Conservation (phyloP, 164 flowering plant genomes). For the Annona squamosa region DNA sequence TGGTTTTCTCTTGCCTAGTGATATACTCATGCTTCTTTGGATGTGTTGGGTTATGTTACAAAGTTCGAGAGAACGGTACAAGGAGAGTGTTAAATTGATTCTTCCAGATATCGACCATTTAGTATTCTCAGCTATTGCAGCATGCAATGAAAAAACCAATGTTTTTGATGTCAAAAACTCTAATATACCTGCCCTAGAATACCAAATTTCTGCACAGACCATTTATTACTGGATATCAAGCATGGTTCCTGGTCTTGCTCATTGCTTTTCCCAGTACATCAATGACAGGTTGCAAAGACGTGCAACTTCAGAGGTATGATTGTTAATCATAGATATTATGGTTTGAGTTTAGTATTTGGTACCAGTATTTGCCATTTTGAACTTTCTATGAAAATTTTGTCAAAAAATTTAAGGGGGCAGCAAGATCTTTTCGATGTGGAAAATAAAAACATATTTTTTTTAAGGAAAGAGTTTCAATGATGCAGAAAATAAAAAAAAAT, state of each 20-base stretch:
- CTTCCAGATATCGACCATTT: slow-evolving; percentile 65
- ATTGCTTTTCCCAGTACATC: slow-evolving; percentile 55
- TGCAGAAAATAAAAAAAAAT: too few relatives aligned
- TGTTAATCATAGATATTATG: not conserved
- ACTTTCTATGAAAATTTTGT: too few relatives aligned
- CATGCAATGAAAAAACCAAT: slow-evolving; percentile 41
- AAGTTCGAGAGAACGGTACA: slow-evolving; percentile 17
- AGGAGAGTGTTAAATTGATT: slow-evolving; percentile 14
- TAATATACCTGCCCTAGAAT: slow-evolving; percentile 27
- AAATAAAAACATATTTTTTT: too few relatives aligned
- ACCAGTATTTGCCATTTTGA: too few relatives aligned
- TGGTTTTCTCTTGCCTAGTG: slow-evolving; percentile 38
- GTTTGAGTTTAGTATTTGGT: too few relatives aligned
- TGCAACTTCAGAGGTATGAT: slow-evolving; percentile 45
- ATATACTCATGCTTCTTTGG: slow-evolving; percentile 56
- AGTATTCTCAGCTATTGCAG: slow-evolving; percentile 50
- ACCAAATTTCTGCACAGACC: slow-evolving; percentile 52
- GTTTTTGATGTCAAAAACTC: slow-evolving; percentile 39
- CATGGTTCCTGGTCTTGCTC: slow-evolving; percentile 55
- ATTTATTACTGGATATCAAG: slow-evolving; percentile 61
- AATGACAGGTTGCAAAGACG: slow-evolving; percentile 37
- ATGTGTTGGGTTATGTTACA: slow-evolving; percentile 67
- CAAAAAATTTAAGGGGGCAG: too few relatives aligned
- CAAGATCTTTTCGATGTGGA: too few relatives aligned
- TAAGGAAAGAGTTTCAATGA: too few relatives aligned